Evolutionary conservation across 2,329 filamentous ascomycete genomes (phyloP).

Genomic region (Akanthomyces muscarius): DNA sequence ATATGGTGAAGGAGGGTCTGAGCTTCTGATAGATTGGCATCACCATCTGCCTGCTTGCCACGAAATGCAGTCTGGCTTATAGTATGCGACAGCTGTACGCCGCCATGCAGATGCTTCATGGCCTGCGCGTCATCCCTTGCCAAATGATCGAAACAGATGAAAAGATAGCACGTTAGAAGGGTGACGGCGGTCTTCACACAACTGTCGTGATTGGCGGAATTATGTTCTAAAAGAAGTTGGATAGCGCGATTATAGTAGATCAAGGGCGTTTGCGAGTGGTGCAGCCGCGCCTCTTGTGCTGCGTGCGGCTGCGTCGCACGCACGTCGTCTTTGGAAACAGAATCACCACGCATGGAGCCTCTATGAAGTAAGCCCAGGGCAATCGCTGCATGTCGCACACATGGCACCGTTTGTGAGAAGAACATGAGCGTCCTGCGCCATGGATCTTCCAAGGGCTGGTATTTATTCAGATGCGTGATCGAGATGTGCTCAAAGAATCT

Average conservation of each 20-base stretch:
- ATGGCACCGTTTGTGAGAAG: conserved; percentile 33
- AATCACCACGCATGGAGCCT: conserved; percentile 1
- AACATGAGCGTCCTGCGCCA: conserved; percentile 33
- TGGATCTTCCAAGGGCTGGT: conserved; percentile 26
- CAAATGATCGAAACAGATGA: neutral
- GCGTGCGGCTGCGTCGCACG: too few relatives aligned
- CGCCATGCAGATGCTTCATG: neutral
- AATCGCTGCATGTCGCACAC: conserved; percentile 33
- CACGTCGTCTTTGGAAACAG: neutral
- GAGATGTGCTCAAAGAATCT: conserved; percentile 30
- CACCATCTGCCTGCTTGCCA: too few relatives aligned
- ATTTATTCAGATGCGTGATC: conserved; percentile 28
- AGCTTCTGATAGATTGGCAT: too few relatives aligned
- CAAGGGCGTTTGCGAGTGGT: neutral
- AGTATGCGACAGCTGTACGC: conserved; percentile 11
- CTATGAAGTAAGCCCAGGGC: conserved; percentile 29
- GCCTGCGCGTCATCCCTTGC: neutral
- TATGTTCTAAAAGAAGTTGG: neutral
- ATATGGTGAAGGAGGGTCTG: conserved; percentile 27
- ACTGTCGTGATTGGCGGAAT: neutral
- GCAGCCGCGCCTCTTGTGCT: neutral
- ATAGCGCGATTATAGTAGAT: neutral
- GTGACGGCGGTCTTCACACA: neutral
- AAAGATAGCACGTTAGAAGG: neutral
- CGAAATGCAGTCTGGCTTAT: conserved; percentile 20